phyloP scores from a whole-genome alignment of 1,284 basidiomycete species.

The Wolfiporia cocos region DNA sequence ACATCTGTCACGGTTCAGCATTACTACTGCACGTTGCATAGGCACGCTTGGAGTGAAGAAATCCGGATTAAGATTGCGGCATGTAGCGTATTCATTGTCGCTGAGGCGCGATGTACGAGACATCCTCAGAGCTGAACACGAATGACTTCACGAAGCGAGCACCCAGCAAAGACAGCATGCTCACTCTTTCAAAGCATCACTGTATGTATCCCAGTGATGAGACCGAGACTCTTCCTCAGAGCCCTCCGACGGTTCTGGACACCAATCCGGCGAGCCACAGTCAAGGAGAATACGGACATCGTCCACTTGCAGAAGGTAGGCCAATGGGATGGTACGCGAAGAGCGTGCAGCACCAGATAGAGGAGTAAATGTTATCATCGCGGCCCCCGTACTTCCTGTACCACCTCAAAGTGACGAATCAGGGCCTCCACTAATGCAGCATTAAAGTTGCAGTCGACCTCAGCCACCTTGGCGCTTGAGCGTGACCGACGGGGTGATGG shows the following conservation, averaged over 20 bases:
- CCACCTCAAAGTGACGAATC: too few species aligned
- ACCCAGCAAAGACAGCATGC: constrained; percentile 22
- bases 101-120: too few species aligned
- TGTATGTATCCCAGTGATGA: constrained; percentile 57
- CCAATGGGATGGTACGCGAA: constrained; percentile 57
- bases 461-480: not conserved
- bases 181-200: constrained; percentile 59
- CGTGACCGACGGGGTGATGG: not conserved
- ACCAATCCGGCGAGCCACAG: constrained; percentile 90
- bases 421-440: too few species aligned
- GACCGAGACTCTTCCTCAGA: constrained; percentile 27
- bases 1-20: constrained; percentile 48
- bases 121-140: not conserved
- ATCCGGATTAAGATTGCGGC: too few species aligned
- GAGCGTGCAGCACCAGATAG: constrained; percentile 78
- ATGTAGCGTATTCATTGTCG: too few species aligned
- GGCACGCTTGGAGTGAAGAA: too few species aligned
- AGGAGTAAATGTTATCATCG: constrained; percentile 92
- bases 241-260: constrained; percentile 48
- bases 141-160: not conserved
- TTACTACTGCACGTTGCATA: too few species aligned
- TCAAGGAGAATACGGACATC: constrained; percentile 92
- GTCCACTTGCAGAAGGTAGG: constrained; percentile 92
- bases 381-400: too few species aligned
- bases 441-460: not conserved